Evolutionary conservation across 2,329 filamentous ascomycete species (phyloP).

Genomic region (Claviceps digitariae): DNA sequence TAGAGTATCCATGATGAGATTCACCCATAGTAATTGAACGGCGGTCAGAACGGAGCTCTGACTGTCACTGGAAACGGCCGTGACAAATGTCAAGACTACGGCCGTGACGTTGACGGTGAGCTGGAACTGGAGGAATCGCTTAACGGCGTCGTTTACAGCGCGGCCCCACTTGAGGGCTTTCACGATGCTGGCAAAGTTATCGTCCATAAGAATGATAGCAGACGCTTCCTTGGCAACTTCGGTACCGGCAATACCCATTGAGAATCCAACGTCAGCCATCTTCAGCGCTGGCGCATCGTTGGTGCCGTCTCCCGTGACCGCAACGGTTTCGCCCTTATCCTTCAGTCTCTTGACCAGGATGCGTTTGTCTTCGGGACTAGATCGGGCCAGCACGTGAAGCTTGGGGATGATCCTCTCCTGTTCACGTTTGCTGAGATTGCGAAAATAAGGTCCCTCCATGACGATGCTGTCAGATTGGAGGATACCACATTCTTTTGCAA

Average conservation of each 20-base stretch:
- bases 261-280: constrained; percentile 71
- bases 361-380: constrained; percentile 65
- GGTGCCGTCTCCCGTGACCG: constrained; percentile 72
- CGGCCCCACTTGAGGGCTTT: constrained; percentile 73
- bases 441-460: constrained; percentile 68
- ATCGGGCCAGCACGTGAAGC: constrained; percentile 59
- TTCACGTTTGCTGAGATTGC: constrained; percentile 52
- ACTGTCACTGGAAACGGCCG: constrained; percentile 56
- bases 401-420: constrained; percentile 55
- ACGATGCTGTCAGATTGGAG: constrained; percentile 53
- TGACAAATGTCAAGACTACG: constrained; percentile 75
- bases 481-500: constrained; percentile 68
- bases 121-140: constrained; percentile 65
- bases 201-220: constrained; percentile 76
- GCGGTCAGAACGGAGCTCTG: constrained; percentile 71
- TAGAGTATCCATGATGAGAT: constrained; percentile 94
- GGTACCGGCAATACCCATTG: constrained; percentile 73
- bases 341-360: constrained; percentile 59
- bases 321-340: constrained; percentile 62
- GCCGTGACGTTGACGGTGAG: constrained; percentile 87
- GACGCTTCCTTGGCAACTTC: constrained; percentile 79
- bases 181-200: constrained; percentile 78
- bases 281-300: constrained; percentile 74
- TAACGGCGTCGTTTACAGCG: constrained; percentile 64
- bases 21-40: constrained; percentile 91